Conservation (phyloP, 2,329 filamentous ascomycete species). For the Cladophialophora bantiana region DNA sequence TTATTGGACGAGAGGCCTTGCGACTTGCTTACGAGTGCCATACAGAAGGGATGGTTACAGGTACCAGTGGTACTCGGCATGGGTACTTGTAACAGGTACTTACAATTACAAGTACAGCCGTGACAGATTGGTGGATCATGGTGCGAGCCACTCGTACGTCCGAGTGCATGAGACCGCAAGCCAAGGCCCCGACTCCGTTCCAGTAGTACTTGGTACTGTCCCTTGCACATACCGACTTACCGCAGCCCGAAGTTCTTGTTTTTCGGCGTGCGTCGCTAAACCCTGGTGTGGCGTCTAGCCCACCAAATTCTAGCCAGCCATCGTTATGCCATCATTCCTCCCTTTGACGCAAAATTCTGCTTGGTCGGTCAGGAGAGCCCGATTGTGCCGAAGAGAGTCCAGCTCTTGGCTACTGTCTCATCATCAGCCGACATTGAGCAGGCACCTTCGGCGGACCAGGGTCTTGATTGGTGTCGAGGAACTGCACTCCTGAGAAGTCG, state of each 20-base stretch:
- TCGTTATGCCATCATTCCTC: neutral
- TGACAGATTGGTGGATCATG: neutral
- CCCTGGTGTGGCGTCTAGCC: neutral
- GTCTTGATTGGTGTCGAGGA: neutral
- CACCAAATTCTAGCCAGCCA: neutral
- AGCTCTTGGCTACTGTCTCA: neutral
- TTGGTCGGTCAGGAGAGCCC: slow-evolving; percentile 5
- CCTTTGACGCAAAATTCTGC: neutral
- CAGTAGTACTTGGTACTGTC: no score
- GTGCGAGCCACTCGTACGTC: neutral
- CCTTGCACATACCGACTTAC: no score
- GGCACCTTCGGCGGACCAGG: neutral
- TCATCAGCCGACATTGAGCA: neutral
- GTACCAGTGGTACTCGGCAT: neutral
- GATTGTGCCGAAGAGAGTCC: slow-evolving; percentile 4
- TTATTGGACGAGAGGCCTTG: neutral
- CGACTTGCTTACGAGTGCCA: neutral
- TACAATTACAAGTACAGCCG: neutral
- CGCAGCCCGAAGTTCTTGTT: neutral
- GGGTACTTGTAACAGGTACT: neutral
- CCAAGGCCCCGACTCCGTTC: neutral
- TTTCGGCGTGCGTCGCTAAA: neutral
- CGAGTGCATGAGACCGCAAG: neutral
- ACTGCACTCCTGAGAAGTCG: slow-evolving; percentile 4
- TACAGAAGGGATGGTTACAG: neutral